Evolutionary conservation across 805 yeast species (phyloP).

Genomic region (Wickerhamiella lipophila): DNA sequence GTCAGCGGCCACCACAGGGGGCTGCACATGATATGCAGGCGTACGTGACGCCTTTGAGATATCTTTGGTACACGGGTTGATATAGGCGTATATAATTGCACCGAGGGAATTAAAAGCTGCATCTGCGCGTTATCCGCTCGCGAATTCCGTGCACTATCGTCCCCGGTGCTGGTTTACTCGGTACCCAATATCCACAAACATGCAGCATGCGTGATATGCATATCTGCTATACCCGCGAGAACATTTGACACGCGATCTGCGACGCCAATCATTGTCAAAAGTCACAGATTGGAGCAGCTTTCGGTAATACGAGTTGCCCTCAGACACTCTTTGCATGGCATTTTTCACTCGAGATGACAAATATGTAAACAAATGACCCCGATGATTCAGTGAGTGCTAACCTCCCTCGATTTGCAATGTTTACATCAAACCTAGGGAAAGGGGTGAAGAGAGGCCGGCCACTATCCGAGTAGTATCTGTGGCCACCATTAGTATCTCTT

Average conservation of each 20-base stretch:
- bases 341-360: neutral
- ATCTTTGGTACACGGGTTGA: too few relatives aligned
- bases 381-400: too few relatives aligned
- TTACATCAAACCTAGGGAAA: too few relatives aligned
- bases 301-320: too few relatives aligned
- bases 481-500: too few relatives aligned
- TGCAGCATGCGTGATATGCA: neutral
- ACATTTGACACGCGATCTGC: neutral
- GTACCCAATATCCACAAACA: neutral
- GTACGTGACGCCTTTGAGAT: neutral
- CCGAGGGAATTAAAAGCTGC: too few relatives aligned
- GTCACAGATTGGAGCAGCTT: neutral
- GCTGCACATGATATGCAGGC: slow-evolving; percentile 1
- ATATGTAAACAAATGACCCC: neutral
- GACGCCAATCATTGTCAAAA: too few relatives aligned
- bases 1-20: slow-evolving; percentile 2
- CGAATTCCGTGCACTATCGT: neutral
- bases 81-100: too few relatives aligned
- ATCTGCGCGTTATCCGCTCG: neutral
- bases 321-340: neutral
- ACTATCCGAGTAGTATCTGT: too few relatives aligned
- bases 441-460: too few relatives aligned
- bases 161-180: too few relatives aligned
- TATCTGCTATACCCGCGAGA: neutral
- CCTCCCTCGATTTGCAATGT: too few relatives aligned